Percentiles rank a stretch among this genome's conserved stretches.
These are phyloP conservation scores for Pyricularia grisea DNA, from an alignment of 2,329 filamentous ascomycete genomes.

Conservation along the genomic window DNA sequence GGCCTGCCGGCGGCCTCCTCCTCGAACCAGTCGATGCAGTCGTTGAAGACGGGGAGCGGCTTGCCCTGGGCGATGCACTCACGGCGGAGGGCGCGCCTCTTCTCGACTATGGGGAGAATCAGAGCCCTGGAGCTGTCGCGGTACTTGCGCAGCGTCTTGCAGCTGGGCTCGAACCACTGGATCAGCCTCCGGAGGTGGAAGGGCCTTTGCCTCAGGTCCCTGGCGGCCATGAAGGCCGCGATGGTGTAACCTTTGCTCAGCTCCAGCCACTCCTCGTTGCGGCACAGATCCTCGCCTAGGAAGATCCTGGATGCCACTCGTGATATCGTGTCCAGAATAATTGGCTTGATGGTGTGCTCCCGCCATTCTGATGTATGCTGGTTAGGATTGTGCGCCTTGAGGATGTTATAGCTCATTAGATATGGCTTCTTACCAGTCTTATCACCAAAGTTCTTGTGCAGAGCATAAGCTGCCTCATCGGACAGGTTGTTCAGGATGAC, in stretches of 20 bases:
- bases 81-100: slow-evolving; percentile 10
- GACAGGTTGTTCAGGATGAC: slow-evolving; percentile 17
- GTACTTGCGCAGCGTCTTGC: slow-evolving; percentile 19
- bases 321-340: slow-evolving; percentile 32
- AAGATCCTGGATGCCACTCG: slow-evolving; percentile 39
- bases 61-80: neutral
- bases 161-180: slow-evolving; percentile 32
- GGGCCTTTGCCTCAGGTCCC: slow-evolving; percentile 30
- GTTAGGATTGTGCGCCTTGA: neutral
- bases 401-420: neutral
- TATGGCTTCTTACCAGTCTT: neutral
- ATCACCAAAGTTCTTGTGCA: slow-evolving; percentile 22
- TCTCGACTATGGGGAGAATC: slow-evolving; percentile 20
- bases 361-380: slow-evolving; percentile 24
- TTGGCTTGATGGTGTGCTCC: slow-evolving; percentile 21
- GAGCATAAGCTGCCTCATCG: slow-evolving; percentile 21
- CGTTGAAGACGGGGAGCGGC: neutral
- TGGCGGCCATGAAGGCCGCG: slow-evolving; percentile 24
- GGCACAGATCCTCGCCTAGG: slow-evolving; percentile 35
- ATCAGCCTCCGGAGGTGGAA: slow-evolving; percentile 28
- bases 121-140: slow-evolving; percentile 21
- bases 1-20: slow-evolving; percentile 1
- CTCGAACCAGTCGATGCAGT: slow-evolving; percentile 4
- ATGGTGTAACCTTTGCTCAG: slow-evolving; percentile 34
- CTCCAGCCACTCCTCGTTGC: slow-evolving; percentile 32